Evolutionary conservation across 305 asterid genomes (phyloP), one percentile per base, ranked within the genome.

Genomic region (Solanum aculeatissimum): DNA sequence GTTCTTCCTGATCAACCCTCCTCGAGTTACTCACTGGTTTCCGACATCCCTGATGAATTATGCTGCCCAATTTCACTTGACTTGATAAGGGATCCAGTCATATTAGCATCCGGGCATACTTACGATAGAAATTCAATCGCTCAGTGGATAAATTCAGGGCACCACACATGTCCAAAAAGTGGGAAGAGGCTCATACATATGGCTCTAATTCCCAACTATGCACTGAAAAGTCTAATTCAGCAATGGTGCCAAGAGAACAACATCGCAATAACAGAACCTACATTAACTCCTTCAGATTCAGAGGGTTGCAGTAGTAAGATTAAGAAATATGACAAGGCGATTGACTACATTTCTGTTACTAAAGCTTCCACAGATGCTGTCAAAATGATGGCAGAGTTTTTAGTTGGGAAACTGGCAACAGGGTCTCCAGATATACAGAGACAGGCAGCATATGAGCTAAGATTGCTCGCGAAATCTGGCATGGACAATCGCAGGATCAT

Each of bases 401-500:
- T 93, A 15, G 95, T 93, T 6, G 97, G 97, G 71, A 93, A 92
- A 86, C 87, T 95, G 69, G 97, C 97, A 27, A 93, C 92, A 9
- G 97, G 98, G 1, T 92, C 98, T 38, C 88, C 92, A 9, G 94
- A 92, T 84, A 93, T 93, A 82, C 98, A 93, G 82, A 90, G 93
- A 86, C 96, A 92, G 88, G 98, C 97, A 6, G 97, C 96, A 0
- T 93, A 93, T 40, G 98, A 95, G 90, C 91, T 95, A 42, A 91
- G 97, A 18, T 86, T 92, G 80, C 94, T 93, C 0, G 97, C 96
- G 0, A 95, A 93, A 89, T 89, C 95, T 3, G 97, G 98, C 29
- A 95, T 90, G 98, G 96, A 95, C n/a, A 92, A 93, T 83, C 95
- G 97, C 55, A 90, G 95, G 85, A 92, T 93, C 83, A 95, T 95